Evolutionary conservation across 306 rosid species (phyloP).

Genomic region (Notholithocarpus densiflorus): DNA sequence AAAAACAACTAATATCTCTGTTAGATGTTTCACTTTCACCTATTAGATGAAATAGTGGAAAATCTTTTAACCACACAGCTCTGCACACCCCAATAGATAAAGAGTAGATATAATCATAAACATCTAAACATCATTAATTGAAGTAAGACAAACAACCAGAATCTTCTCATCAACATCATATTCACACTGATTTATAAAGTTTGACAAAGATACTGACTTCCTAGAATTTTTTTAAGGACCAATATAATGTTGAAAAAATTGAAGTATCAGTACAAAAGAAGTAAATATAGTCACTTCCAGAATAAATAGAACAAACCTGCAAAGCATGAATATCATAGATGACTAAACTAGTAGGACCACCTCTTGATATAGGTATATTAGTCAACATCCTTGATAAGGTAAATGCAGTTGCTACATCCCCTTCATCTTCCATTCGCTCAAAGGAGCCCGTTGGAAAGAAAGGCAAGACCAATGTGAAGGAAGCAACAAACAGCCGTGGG

Average conservation of each 20-base stretch:
- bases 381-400: constrained; percentile 95
- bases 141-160: neutral
- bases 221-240: neutral
- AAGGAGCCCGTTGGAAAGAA: constrained; percentile 98
- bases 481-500: constrained; percentile 87
- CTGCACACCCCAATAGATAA: neutral
- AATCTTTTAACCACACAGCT: neutral
- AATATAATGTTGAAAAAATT: neutral
- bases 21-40: neutral
- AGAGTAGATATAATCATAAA: neutral
- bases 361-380: constrained; percentile 89
- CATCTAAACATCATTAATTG: neutral
- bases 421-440: constrained; percentile 99
- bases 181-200: neutral
- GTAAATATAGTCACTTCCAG: constrained; percentile 4
- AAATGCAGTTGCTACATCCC: constrained; percentile 98
- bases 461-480: constrained; percentile 92
- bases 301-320: constrained; percentile 59
- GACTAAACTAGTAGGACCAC: constrained; percentile 93
- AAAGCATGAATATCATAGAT: constrained; percentile 94
- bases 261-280: constrained; percentile 5
- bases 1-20: neutral
- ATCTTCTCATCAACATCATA: neutral
- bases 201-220: neutral
- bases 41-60: neutral